These are phyloP conservation scores for Stereum hirsutum DNA, from an alignment of 1,284 basidiomycete species.

Conservation along the genomic window DNA sequence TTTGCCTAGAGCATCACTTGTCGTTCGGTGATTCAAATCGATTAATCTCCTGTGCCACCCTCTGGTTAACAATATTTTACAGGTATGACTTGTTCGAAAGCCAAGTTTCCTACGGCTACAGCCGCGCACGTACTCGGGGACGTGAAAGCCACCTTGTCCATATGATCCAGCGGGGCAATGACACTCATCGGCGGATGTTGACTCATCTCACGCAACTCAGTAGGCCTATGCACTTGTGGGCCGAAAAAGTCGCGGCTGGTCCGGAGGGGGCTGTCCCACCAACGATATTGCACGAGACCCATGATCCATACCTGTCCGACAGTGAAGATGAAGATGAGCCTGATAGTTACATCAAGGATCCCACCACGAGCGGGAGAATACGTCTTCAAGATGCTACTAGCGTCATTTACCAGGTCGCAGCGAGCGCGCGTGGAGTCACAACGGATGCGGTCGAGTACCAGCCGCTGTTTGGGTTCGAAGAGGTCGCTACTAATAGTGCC, in stretches of 20 bases:
- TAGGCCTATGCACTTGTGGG: constrained; percentile 33
- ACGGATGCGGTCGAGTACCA: constrained; percentile 13
- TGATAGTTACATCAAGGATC: constrained; percentile 37
- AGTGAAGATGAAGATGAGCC: constrained; percentile 32
- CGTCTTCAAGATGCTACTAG: constrained; percentile 42
- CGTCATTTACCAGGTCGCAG: constrained; percentile 43
- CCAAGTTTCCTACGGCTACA: constrained; percentile 46
- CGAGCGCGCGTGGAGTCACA: constrained; percentile 5
- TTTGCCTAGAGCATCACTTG: constrained; percentile 39
- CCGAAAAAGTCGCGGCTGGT: constrained; percentile 28
- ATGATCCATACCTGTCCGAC: constrained; percentile 34
- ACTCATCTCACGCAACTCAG: constrained; percentile 19
- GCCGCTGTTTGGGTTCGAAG: constrained; percentile 32
- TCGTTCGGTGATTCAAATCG: constrained; percentile 43
- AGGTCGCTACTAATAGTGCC: constrained; percentile 15
- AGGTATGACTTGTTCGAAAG: constrained; percentile 59
- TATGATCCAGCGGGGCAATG: constrained; percentile 51
- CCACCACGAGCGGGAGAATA: constrained; percentile 48
- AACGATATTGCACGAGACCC: constrained; percentile 27
- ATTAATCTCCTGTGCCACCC: background rate
- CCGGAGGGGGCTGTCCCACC: constrained; percentile 37
- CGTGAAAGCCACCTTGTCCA: constrained; percentile 46
- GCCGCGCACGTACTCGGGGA: constrained; percentile 34
- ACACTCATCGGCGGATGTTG: constrained; percentile 42
- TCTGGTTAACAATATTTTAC: constrained; percentile 8